phyloP scores from a whole-genome alignment of 768 basidiomycete genomes.

The Suillus weaverae region DNA sequence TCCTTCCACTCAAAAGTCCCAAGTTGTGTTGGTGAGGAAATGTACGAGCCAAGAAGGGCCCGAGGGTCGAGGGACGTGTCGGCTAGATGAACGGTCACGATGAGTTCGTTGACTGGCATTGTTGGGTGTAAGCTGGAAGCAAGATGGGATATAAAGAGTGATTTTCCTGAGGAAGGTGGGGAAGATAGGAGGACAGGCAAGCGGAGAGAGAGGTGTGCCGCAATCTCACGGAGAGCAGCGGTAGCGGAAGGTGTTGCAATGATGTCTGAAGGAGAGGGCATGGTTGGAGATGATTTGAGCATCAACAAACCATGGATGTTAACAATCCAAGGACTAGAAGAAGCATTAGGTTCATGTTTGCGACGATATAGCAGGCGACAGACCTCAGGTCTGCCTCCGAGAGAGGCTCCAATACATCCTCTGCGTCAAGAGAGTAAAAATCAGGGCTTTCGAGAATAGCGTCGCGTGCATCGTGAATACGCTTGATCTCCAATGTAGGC shows the following conservation, averaged over 20 bases:
- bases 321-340: slow-evolving; percentile 50
- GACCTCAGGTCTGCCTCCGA: slow-evolving; percentile 57
- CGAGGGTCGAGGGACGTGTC: slow-evolving; percentile 96
- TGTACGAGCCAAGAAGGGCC: slow-evolving; percentile 88
- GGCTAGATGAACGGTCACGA: slow-evolving; percentile 86
- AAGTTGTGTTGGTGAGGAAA: slow-evolving; percentile 79
- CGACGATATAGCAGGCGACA: slow-evolving; percentile 13
- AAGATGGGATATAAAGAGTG: slow-evolving; percentile 75
- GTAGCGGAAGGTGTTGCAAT: slow-evolving; percentile 66
- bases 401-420: slow-evolving; percentile 35
- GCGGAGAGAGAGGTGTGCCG: slow-evolving; percentile 62
- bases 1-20: slow-evolving; percentile 97
- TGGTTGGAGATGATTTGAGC: slow-evolving; percentile 45
- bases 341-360: slow-evolving; percentile 3
- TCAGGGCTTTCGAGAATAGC: slow-evolving; percentile 43
- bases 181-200: slow-evolving; percentile 84
- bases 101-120: slow-evolving; percentile 49
- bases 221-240: slow-evolving; percentile 59
- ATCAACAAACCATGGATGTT: slow-evolving; percentile 70
- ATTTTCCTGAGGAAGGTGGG: slow-evolving; percentile 86
- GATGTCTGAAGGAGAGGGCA: slow-evolving; percentile 37
- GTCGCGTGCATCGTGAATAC: slow-evolving; percentile 54
- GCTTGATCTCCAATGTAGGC: slow-evolving; percentile 64
- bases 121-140: slow-evolving; percentile 63
- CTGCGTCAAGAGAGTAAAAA: slow-evolving; percentile 46